These are phyloP conservation scores for Albatrellus ellisii DNA, from an alignment of 768 basidiomycete species.

Conservation along the genomic window DNA sequence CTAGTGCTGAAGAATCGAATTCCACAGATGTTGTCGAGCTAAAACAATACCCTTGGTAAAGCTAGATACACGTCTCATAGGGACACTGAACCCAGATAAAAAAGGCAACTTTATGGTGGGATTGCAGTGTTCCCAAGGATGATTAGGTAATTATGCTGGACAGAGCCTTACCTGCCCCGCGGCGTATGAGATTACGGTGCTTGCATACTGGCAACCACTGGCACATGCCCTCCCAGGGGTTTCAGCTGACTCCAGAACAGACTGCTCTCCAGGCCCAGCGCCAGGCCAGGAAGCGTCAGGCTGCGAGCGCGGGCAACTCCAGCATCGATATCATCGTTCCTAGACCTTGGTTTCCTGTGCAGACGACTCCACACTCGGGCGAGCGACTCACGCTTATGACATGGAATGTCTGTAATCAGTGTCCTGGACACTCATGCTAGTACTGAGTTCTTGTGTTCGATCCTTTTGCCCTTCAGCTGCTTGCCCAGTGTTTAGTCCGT, in stretches of 20 bases:
- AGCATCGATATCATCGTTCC: constrained; percentile 18
- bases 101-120: too few relatives aligned
- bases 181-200: background rate
- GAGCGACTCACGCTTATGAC: constrained; percentile 44
- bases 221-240: constrained; percentile 10
- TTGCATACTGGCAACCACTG: background rate
- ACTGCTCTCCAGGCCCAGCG: constrained; percentile 38
- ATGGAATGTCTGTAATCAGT: constrained; percentile 63
- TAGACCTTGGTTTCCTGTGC: constrained; percentile 26
- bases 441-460: background rate
- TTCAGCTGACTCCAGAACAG: constrained; percentile 38
- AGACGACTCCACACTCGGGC: background rate
- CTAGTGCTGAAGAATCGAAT: too few relatives aligned
- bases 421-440: background rate
- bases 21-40: too few relatives aligned
- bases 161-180: too few relatives aligned
- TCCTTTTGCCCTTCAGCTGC: constrained; percentile 30
- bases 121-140: too few relatives aligned
- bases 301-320: constrained; percentile 14
- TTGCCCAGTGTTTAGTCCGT: constrained; percentile 75
- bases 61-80: too few relatives aligned
- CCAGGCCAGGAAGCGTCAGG: constrained; percentile 26
- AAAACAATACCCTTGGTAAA: too few relatives aligned
- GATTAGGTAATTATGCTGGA: too few relatives aligned
- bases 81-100: too few relatives aligned